Percentiles rank a stretch among this genome's conserved stretches.
Conservation (phyloP, 2,329 filamentous ascomycete species). For the Nectriaceae sp. region DNA sequence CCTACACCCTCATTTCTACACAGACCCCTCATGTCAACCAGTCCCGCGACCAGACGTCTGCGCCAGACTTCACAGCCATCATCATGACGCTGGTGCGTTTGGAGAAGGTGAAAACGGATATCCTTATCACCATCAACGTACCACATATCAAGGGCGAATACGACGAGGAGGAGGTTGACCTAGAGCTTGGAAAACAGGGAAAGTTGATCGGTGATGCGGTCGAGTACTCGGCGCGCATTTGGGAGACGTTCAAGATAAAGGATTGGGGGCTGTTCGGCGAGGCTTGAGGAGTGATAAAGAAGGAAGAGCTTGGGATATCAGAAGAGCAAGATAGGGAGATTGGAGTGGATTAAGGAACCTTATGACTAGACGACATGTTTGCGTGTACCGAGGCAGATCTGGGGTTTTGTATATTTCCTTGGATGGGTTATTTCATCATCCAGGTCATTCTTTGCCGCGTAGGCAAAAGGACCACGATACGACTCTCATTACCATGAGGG, state of each 20-base stretch:
- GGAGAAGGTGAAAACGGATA: conserved; percentile 73
- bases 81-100: conserved; percentile 78
- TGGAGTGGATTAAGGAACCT: not conserved
- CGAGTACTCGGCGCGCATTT: conserved; percentile 67
- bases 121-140: conserved; percentile 85
- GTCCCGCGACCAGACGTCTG: conserved; percentile 37
- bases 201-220: conserved; percentile 68
- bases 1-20: conserved; percentile 71
- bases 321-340: not conserved
- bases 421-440: no score
- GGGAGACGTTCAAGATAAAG: conserved; percentile 74
- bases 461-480: no score
- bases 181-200: conserved; percentile 65
- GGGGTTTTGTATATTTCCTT: no score
- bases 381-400: not conserved
- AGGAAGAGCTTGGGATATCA: not conserved
- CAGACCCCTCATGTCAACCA: conserved; percentile 48
- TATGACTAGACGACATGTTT: not conserved
- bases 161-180: conserved; percentile 69
- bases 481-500: no score
- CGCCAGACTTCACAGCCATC: conserved; percentile 70
- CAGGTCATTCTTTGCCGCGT: no score
- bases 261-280: conserved; percentile 75
- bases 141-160: conserved; percentile 79
- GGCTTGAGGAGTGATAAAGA: conserved; percentile 12